Conservation (phyloP, 225 moss, liverwort and hornwort species). For the Pseudisothecium myosuroides region DNA sequence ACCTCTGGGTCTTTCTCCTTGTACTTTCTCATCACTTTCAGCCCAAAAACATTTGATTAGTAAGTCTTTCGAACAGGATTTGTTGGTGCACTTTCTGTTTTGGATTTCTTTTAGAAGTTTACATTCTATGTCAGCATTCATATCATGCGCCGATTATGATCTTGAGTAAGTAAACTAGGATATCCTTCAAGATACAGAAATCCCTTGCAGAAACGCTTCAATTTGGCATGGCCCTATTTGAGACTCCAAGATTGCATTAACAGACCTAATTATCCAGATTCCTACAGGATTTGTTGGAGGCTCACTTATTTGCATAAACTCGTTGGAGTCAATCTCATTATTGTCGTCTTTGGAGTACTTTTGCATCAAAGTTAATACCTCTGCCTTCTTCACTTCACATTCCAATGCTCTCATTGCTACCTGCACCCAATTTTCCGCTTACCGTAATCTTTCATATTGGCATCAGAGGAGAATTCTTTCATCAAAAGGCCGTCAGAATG, state of each 20-base stretch:
- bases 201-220: not conserved
- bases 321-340: slow-evolving; percentile 55
- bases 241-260: not conserved
- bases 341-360: slow-evolving; percentile 59
- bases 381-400: slow-evolving; percentile 55
- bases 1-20: slow-evolving; percentile 62
- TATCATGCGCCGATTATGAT: not conserved
- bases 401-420: slow-evolving; percentile 68
- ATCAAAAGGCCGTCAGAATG: not conserved
- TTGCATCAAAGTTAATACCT: slow-evolving; percentile 50
- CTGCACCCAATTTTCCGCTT: slow-evolving; percentile 1
- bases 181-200: not conserved
- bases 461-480: not conserved
- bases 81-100: not conserved
- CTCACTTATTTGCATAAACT: slow-evolving; percentile 74
- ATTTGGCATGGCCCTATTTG: not conserved
- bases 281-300: not conserved
- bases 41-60: not conserved
- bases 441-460: not conserved
- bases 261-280: not conserved
- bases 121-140: not conserved
- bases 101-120: not conserved
- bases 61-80: not conserved
- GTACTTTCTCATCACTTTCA: slow-evolving; percentile 52
- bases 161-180: too few species aligned